phyloP scores from a whole-genome alignment of 176 grass and related monocot species.

The Hordeum marinum region DNA sequence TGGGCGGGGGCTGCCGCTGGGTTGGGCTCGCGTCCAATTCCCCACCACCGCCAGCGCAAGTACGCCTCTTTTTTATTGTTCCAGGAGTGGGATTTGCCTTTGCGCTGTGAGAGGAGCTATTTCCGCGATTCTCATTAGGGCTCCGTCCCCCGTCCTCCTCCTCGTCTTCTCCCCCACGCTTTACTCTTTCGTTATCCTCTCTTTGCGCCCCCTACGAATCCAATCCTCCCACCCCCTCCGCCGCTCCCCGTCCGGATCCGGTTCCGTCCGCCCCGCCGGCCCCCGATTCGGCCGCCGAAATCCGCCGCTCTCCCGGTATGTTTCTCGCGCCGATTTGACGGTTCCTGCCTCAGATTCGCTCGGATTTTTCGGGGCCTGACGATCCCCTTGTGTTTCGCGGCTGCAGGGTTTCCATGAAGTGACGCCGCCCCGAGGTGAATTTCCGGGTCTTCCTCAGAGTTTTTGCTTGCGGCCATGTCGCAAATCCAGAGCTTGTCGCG shows the following conservation, averaged over 20 bases:
- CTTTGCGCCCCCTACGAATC: neutral
- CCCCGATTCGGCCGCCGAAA: slow-evolving; percentile 25
- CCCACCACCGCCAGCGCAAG: slow-evolving; percentile 26
- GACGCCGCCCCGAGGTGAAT: slow-evolving; percentile 7
- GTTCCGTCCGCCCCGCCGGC: neutral
- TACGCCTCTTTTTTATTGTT: slow-evolving; percentile 46
- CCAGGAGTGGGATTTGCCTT: slow-evolving; percentile 48
- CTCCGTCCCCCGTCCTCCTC: neutral
- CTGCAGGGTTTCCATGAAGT: slow-evolving; percentile 30
- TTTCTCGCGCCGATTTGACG: slow-evolving; percentile 13
- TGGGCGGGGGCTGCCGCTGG: slow-evolving; percentile 18
- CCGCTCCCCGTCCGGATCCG: neutral
- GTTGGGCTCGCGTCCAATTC: slow-evolving; percentile 47
- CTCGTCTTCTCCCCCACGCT: slow-evolving; percentile 35
- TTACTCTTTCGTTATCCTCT: slow-evolving; percentile 23
- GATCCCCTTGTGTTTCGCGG: neutral
- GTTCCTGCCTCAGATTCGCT: slow-evolving; percentile 18
- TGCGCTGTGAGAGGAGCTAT: slow-evolving; percentile 41
- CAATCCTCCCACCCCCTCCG: neutral
- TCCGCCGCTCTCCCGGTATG: slow-evolving; percentile 34
- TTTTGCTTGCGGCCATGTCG: slow-evolving; percentile 45
- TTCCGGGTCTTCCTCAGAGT: neutral
- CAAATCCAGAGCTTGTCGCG: slow-evolving; percentile 72
- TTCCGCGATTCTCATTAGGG: slow-evolving; percentile 47
- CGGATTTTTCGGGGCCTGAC: slow-evolving; percentile 28